A percentile compares a stretch with the other conserved stretches of the same genome.
Conservation (phyloP, 345 rosid genomes). For the Eucalyptus erythrocorys region DNA sequence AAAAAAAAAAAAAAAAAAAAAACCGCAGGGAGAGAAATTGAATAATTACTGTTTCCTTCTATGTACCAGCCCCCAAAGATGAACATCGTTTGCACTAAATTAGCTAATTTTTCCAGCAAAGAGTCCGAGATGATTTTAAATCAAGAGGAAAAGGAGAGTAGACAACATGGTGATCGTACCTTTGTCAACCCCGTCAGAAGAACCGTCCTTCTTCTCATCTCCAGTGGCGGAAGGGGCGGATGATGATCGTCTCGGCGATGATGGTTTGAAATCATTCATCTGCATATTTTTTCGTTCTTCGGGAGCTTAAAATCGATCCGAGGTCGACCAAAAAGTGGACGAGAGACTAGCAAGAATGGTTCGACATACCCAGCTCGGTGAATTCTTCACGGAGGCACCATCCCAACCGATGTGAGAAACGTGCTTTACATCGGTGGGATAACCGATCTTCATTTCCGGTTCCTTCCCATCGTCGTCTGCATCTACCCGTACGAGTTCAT, state of each 20-base stretch:
- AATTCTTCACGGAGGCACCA: constrained; percentile 28
- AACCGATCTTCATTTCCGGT: constrained; percentile 71
- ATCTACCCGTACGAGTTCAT: neutral
- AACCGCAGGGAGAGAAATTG: neutral
- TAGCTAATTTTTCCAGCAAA: neutral
- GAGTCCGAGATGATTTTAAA: neutral
- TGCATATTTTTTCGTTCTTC: neutral
- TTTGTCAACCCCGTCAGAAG: neutral
- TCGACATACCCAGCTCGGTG: constrained; percentile 50
- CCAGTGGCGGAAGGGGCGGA: constrained; percentile 3
- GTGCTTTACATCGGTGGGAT: constrained; percentile 90
- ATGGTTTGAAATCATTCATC: constrained; percentile 54
- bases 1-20: neutral
- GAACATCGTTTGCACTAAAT: neutral
- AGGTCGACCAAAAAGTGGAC: neutral
- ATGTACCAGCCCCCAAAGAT: neutral
- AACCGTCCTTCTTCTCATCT: constrained; percentile 8
- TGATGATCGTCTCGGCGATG: constrained; percentile 5
- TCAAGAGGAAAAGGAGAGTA: neutral
- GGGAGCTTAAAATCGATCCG: neutral
- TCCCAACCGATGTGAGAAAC: constrained; percentile 96
- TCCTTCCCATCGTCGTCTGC: constrained; percentile 38
- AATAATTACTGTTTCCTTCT: neutral
- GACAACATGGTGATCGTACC: constrained; percentile 4
- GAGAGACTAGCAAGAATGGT: neutral